A percentile compares a stretch with the other conserved stretches of the same genome.
These are phyloP conservation scores for Houttuynia cordata DNA, from an alignment of 164 flowering plant species.

Conservation along the genomic window DNA sequence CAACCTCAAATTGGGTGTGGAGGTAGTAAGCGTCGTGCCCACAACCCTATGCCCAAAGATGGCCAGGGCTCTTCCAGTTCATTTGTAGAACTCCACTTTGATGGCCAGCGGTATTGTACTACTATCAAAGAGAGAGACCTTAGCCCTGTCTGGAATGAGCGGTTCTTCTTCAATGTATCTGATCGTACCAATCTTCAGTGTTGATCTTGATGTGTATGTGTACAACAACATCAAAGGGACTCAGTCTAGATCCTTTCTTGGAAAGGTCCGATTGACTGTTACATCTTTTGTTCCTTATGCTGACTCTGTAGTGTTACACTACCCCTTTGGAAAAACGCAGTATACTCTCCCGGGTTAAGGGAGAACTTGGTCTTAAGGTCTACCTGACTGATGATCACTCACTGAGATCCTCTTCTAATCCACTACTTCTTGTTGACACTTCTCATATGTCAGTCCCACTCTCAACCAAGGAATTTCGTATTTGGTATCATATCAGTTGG, in stretches of 20 bases:
- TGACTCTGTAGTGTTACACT: constrained; percentile 68
- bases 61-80: constrained; percentile 70
- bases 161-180: constrained; percentile 69
- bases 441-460: constrained; percentile 6
- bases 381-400: constrained; percentile 55
- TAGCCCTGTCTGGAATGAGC: constrained; percentile 88
- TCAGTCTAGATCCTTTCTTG: constrained; percentile 56
- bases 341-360: constrained; percentile 56
- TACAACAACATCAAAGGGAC: constrained; percentile 32
- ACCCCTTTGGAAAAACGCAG: constrained; percentile 71
- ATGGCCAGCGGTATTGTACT: constrained; percentile 62
- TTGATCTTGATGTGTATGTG: constrained; percentile 49
- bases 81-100: constrained; percentile 68
- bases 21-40: constrained; percentile 70
- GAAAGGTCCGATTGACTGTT: constrained; percentile 55
- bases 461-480: no score
- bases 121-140: constrained; percentile 76
- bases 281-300: constrained; percentile 70
- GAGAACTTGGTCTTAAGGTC: constrained; percentile 74
- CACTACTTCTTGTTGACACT: constrained; percentile 27
- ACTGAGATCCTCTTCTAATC: constrained; percentile 36
- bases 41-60: constrained; percentile 76
- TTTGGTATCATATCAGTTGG: no score
- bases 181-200: constrained; percentile 52
- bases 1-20: constrained; percentile 74